Evolutionary conservation across 1,284 basidiomycete species (phyloP).

Genomic region (Coniferiporia sulphurascens): DNA sequence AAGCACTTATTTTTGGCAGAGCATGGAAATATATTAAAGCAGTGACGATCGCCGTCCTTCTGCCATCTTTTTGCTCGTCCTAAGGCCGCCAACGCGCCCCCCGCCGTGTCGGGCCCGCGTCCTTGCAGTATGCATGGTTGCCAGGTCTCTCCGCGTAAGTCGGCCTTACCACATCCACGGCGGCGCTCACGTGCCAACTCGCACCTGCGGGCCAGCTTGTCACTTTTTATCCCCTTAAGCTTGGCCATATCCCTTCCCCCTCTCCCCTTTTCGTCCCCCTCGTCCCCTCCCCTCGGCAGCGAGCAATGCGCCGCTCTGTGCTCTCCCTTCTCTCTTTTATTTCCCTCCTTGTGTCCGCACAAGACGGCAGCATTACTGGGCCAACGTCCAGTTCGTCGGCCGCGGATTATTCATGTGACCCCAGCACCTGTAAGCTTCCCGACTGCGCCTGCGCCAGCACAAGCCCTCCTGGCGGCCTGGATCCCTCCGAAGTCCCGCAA

Average conservation of each 20-base stretch:
- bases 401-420: slow-evolving; percentile 67
- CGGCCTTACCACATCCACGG: neutral
- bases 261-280: neutral
- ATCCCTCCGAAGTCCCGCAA: slow-evolving; percentile 61
- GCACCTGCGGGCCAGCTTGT: neutral
- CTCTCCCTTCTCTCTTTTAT: slow-evolving; percentile 32
- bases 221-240: neutral
- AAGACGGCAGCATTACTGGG: slow-evolving; percentile 47
- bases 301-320: neutral
- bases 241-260: neutral
- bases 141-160: neutral
- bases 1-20: too few species aligned
- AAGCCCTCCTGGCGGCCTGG: slow-evolving; percentile 63
- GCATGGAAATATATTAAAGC: too few species aligned
- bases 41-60: neutral
- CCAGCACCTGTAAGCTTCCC: slow-evolving; percentile 61
- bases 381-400: slow-evolving; percentile 44
- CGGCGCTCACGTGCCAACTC: neutral
- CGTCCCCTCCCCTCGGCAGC: neutral
- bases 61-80: neutral
- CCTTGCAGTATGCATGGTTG: neutral
- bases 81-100: too few species aligned
- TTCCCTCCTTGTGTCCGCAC: slow-evolving; percentile 37
- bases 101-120: neutral
- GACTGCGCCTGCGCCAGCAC: slow-evolving; percentile 70